Conservation (phyloP, 2,329 filamentous ascomycete species). For the Claviceps sp. region DNA sequence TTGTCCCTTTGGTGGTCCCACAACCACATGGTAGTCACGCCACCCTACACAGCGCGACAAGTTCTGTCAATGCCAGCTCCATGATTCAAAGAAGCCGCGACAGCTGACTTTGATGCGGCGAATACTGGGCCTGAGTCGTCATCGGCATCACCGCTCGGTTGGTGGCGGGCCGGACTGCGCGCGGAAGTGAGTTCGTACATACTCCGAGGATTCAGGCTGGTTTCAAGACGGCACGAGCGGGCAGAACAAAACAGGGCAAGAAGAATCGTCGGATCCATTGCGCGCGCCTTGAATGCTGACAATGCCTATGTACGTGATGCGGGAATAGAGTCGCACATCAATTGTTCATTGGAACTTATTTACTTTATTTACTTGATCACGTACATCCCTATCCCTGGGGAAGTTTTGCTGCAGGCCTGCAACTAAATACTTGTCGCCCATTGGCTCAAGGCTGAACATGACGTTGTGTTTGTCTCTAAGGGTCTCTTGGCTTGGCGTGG, state of each 20-base stretch:
- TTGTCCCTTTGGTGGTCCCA: background rate
- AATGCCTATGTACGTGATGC: too few species aligned
- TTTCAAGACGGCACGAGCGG: background rate
- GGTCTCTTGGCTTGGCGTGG: background rate
- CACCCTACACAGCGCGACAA: background rate
- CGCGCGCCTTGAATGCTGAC: too few species aligned
- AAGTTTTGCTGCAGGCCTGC: too few species aligned
- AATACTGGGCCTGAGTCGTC: background rate
- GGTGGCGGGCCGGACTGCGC: background rate
- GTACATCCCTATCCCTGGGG: too few species aligned
- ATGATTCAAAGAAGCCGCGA: background rate
- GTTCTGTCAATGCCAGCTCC: background rate
- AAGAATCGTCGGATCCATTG: too few species aligned
- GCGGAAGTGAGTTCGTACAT: background rate
- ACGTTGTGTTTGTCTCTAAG: too few species aligned
- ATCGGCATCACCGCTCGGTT: background rate
- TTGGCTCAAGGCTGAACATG: too few species aligned
- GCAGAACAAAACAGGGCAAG: background rate
- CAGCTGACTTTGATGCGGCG: background rate
- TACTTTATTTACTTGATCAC: too few species aligned
- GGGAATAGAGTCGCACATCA: too few species aligned
- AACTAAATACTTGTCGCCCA: too few species aligned
- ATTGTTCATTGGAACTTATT: too few species aligned
- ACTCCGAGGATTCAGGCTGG: background rate
- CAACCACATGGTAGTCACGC: constrained; percentile 1